Conservation (phyloP, 345 rosid genomes). For the Combretum micranthum region DNA sequence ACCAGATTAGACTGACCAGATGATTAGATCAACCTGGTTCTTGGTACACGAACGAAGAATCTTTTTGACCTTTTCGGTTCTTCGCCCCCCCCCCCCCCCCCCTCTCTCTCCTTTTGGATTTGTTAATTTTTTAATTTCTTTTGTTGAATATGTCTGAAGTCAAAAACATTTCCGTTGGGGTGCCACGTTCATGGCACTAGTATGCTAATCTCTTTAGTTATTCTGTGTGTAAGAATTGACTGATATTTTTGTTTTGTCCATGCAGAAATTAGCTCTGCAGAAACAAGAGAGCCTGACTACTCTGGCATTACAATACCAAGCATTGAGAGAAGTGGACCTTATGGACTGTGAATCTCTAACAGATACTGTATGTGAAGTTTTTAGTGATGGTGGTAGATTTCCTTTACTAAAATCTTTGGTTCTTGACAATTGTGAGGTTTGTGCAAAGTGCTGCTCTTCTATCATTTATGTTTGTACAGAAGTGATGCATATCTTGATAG, state of each 20-base stretch:
- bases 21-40: too few species aligned
- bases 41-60: too few species aligned
- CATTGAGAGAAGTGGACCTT: conserved; percentile 91
- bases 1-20: too few species aligned
- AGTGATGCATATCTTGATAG: neutral
- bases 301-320: conserved; percentile 65
- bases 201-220: neutral
- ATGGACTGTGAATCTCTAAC: conserved; percentile 93
- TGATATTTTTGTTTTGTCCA: neutral
- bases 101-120: too few species aligned
- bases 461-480: neutral
- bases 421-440: conserved; percentile 93
- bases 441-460: conserved; percentile 11
- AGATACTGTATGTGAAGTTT: conserved; percentile 72
- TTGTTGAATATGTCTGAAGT: too few species aligned
- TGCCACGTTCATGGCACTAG: too few species aligned
- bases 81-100: too few species aligned
- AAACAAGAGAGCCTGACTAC: conserved; percentile 88
- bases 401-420: conserved; percentile 83
- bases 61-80: too few species aligned
- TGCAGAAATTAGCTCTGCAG: conserved; percentile 84
- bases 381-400: conserved; percentile 90
- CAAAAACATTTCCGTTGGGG: too few species aligned
- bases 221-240: neutral
- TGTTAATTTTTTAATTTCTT: too few species aligned